A percentile compares a stretch with the other conserved stretches of the same genome.
These are phyloP conservation scores for Globisporangium orthogonon DNA, from an alignment of 352 stramenopile species.

Conservation along the genomic window DNA sequence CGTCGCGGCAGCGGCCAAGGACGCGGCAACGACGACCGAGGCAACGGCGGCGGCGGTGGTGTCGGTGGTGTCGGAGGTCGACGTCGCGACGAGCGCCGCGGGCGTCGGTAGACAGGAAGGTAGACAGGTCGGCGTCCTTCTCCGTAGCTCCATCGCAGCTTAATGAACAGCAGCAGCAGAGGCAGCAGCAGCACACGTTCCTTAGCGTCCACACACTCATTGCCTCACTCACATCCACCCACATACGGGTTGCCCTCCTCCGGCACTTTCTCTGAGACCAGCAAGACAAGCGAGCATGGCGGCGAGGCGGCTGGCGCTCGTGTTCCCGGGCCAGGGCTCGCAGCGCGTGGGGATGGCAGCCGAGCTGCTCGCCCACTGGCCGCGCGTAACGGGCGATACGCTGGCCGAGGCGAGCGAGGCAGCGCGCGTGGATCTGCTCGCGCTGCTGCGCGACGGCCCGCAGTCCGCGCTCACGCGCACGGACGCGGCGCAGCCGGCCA, in stretches of 20 bases:
- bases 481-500: constrained; percentile 66
- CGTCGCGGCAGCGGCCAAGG: constrained; percentile 6
- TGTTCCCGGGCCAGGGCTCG: constrained; percentile 83
- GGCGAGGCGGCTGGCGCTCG: constrained; percentile 42
- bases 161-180: not conserved
- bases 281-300: constrained; percentile 5
- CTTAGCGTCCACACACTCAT: not conserved
- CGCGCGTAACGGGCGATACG: constrained; percentile 36
- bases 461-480: constrained; percentile 63
- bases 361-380: constrained; percentile 72
- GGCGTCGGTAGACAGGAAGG: constrained; percentile 28
- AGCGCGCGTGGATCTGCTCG: constrained; percentile 44
- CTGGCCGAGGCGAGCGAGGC: constrained; percentile 80
- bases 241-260: too few relatives aligned
- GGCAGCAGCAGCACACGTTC: not conserved
- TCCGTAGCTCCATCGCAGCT: too few relatives aligned
- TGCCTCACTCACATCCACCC: not conserved
- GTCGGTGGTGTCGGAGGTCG: constrained; percentile 14
- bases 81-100: constrained; percentile 21
- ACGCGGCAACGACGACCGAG: constrained; percentile 6
- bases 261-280: not conserved
- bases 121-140: not conserved
- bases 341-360: constrained; percentile 75
- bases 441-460: constrained; percentile 55
- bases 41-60: constrained; percentile 15